A percentile compares a stretch with the other conserved stretches of the same genome.
Evolutionary conservation across 768 basidiomycete genomes (phyloP).

Genomic region (Saitozyma sp.): DNA sequence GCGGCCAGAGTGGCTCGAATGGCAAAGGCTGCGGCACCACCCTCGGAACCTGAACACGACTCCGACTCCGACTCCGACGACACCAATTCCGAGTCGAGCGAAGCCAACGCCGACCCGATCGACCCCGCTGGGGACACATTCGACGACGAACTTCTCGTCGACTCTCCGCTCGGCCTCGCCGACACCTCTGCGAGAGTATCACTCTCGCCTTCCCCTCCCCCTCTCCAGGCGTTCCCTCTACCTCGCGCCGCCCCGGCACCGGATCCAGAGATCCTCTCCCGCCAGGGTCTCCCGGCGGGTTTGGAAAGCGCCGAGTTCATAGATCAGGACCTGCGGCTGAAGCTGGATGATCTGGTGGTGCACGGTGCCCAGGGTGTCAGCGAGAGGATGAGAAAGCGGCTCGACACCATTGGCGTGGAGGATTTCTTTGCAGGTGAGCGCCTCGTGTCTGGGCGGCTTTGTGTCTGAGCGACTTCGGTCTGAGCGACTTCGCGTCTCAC

Average conservation of each 20-base stretch:
- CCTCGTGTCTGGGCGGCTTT: conserved; percentile 55
- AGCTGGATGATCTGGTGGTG: conserved; percentile 22
- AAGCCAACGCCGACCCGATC: too few relatives aligned
- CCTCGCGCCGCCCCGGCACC: conserved; percentile 44
- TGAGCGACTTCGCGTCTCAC: not conserved
- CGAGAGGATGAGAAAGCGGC: conserved; percentile 62
- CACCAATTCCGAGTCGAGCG: too few relatives aligned
- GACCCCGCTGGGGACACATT: too few relatives aligned
- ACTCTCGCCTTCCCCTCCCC: conserved; percentile 6
- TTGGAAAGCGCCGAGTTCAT: conserved; percentile 47
- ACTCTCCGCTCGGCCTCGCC: too few relatives aligned
- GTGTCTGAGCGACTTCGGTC: conserved; percentile 63
- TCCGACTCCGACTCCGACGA: too few relatives aligned
- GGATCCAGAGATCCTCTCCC: conserved; percentile 36
- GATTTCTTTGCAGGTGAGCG: conserved; percentile 83
- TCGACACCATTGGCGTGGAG: conserved; percentile 75
- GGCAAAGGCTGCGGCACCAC: not conserved
- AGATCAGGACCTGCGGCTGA: conserved; percentile 32
- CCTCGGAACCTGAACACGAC: too few relatives aligned
- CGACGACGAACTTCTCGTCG: too few relatives aligned
- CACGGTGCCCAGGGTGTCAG: not conserved
- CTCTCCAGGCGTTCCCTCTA: conserved; percentile 49
- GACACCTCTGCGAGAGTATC: too few relatives aligned
- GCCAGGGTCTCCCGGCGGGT: conserved; percentile 50
- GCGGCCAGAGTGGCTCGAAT: conserved; percentile 1